Evolutionary conservation across 805 yeast species (phyloP), one percentile per base, ranked within the genome.

Genomic region (Zygosaccharomyces pseudorouxii): DNA sequence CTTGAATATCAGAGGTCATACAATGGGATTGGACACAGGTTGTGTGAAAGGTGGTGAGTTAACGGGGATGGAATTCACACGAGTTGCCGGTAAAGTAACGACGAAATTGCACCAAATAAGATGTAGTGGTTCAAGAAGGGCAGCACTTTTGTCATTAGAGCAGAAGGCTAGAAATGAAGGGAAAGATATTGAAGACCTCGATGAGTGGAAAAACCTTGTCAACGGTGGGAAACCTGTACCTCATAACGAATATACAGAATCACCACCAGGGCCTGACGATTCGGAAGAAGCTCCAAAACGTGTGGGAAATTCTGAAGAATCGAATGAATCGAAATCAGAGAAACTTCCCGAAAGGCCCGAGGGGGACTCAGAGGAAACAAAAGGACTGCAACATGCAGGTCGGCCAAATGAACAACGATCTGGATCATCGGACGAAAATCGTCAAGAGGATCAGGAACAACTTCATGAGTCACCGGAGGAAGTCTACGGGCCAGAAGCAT

Each of bases 1-100:
- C 1, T 75, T 89, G 43, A 80, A 77, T 47, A 54, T 82, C 43
- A 76, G 77, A 54, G 76, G 77, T 52, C 88, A 73, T 64, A 74
- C 96, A 3, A 80, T 78, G 58, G 98, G 97, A 0, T 69, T 90
- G 35, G 98, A 92, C 61, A 71, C 86, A 9, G 87, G 86, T 1
- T 90, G 97, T 71, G 86, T 81, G 49, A 77, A 78, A 50, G 97
- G 96, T 3, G 83, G 80, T 10, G 64, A 76, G 50, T 72, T 90
- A 42, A 74, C 82, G 27, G 95, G 45, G 8, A 35, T 51, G 18
- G 45, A 47, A 38, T 47, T 41, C 11, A 41, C n/a, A 9, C 14
- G 37, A 14, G 29, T 10, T 10, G 22, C 18, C 7, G 36, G 44
- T 19, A 25, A 29, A 6, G 14, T 29, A 11, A 16, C 23, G 16